Percentiles rank a stretch among this genome's conserved stretches.
Conservation (phyloP, 805 yeast species). For the Saccharomycodes ludwigii region DNA sequence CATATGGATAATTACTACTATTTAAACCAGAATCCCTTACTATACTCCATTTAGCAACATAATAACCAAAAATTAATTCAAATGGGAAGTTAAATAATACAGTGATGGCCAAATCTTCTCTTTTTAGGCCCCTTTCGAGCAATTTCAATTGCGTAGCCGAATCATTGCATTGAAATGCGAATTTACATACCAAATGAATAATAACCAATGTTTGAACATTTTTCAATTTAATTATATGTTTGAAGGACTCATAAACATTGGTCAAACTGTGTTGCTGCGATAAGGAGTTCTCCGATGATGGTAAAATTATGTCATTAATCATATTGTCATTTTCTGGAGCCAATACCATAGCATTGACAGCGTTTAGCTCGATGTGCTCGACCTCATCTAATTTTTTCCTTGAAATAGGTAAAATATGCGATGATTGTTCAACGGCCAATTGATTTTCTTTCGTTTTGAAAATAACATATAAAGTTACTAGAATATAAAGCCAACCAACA, state of each 20-base stretch:
- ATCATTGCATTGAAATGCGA: constrained; percentile 93
- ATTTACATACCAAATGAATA: constrained; percentile 68
- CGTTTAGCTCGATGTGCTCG: constrained; percentile 1
- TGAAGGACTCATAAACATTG: constrained; percentile 54
- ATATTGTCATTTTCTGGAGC: no score
- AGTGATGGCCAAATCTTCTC: constrained; percentile 87
- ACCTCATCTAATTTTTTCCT: constrained; percentile 1
- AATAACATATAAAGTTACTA: constrained; percentile 50
- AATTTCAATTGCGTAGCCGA: constrained; percentile 88
- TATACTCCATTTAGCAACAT: constrained; percentile 95
- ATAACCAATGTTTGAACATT: constrained; percentile 64
- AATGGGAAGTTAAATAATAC: constrained; percentile 93
- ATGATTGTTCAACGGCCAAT: constrained; percentile 16
- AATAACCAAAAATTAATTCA: constrained; percentile 89
- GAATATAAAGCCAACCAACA: constrained; percentile 63
- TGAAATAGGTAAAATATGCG: constrained; percentile 1
- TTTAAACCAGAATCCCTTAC: no score
- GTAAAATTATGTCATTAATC: not conserved
- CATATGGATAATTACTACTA: constrained; percentile 8
- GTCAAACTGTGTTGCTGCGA: constrained; percentile 29
- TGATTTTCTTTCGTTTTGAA: constrained; percentile 65
- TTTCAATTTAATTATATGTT: constrained; percentile 51
- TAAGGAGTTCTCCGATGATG: constrained; percentile 14
- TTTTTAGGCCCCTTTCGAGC: constrained; percentile 80
- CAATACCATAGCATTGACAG: no score